These are phyloP conservation scores for Malassezia equina DNA, from an alignment of 1,284 basidiomycete genomes.

Conservation along the genomic window DNA sequence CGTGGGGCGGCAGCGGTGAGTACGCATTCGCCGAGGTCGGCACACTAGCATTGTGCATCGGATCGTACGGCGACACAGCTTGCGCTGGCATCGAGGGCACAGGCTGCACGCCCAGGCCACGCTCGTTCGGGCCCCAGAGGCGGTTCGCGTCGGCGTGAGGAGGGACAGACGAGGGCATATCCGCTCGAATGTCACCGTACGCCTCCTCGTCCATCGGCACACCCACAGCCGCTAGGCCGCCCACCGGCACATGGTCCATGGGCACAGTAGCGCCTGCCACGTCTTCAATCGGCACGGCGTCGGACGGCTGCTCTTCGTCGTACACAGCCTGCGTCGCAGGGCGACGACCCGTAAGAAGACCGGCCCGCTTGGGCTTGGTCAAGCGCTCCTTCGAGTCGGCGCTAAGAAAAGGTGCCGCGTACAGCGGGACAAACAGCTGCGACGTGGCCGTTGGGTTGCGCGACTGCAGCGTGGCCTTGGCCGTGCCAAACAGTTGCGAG, in stretches of 20 bases:
- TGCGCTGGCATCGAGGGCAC: not conserved
- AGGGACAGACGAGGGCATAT: too few species aligned
- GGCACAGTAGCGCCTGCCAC: not conserved
- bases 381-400: not conserved
- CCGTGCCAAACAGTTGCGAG: slow-evolving; percentile 8
- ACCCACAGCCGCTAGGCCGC: not conserved
- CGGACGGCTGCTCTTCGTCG: not conserved
- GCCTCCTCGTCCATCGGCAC: not conserved
- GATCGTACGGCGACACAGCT: not conserved
- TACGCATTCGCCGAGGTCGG: not conserved
- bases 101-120: not conserved
- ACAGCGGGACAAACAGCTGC: slow-evolving; percentile 14
- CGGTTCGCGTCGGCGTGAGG: too few species aligned
- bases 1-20: not conserved
- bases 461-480: slow-evolving; percentile 1
- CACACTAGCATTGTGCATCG: not conserved
- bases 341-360: not conserved
- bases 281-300: not conserved
- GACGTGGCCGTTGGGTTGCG: not conserved
- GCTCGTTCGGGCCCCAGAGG: not conserved
- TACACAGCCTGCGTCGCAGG: not conserved
- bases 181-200: too few species aligned
- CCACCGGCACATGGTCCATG: not conserved
- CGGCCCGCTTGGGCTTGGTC: not conserved
- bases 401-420: slow-evolving; percentile 3